These are phyloP conservation scores for Byssochlamys sp. DNA, from an alignment of 2,329 filamentous ascomycete species.

Conservation along the genomic window DNA sequence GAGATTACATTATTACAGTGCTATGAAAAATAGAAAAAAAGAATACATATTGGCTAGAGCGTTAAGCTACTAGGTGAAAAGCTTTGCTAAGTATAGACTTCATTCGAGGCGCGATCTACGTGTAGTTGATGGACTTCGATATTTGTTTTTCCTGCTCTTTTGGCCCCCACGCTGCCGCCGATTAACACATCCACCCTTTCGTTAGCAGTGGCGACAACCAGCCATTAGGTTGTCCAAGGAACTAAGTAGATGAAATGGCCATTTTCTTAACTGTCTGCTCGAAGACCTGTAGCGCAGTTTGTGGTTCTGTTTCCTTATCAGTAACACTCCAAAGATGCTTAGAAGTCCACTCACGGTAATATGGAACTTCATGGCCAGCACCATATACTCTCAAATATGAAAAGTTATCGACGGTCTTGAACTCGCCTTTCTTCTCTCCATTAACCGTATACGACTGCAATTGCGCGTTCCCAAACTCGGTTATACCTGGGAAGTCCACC, in stretches of 20 bases:
- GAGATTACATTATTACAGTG: no score
- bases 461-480: background rate
- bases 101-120: no score
- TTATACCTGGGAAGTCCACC: background rate
- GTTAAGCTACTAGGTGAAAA: no score
- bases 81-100: no score
- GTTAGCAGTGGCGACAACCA: no score
- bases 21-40: no score
- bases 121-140: no score
- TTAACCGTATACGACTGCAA: constrained; percentile 39
- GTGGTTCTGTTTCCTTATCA: constrained; percentile 25
- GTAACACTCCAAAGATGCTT: constrained; percentile 20
- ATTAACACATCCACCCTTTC: no score
- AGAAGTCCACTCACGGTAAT: constrained; percentile 33
- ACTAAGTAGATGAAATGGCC: background rate
- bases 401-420: constrained; percentile 43
- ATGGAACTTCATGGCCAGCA: constrained; percentile 43
- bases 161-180: no score
- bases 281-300: constrained; percentile 35
- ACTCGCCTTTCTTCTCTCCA: constrained; percentile 40
- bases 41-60: no score
- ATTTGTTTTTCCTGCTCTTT: no score
- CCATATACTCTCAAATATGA: constrained; percentile 42
- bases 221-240: no score
- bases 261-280: constrained; percentile 40